Base-by-base conservation (phyloP, 495 filamentous ascomycete genomes). In the Penicillium diatomitis region DNA sequence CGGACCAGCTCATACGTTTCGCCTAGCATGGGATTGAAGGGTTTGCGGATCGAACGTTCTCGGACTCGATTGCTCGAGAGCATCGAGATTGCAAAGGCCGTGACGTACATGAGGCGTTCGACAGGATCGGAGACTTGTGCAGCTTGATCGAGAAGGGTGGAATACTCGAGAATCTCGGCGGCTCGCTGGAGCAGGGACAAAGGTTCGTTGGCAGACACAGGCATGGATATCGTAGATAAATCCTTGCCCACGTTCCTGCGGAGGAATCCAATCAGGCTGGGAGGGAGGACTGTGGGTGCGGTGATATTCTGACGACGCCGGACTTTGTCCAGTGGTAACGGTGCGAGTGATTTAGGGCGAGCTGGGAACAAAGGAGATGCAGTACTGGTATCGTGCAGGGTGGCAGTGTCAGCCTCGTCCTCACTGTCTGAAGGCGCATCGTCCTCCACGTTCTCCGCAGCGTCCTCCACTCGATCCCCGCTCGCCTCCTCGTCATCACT, bases 241-340 rank as follows among this genome's bases (percentile, higher is more conserved):
- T 98, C 92, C 69, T 97, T 97, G 55, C 92, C 92, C 8, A 96
- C 92, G 54, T 98, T 98, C 63, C 96, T 98, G 59, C 94, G 87
- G 7, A 97, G 73, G 63, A 96, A 95, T 1, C 87, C 85, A 49
- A 98, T 92, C 32, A 98, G 70, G 66, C 88, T 95, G 0, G 92
- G 92, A 0, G 94, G 91, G 35, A 79, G 61, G 30, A 88, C 80
- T 28, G 80, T 90, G 3, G 89, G 79, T 1, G 84, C 73, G 0
- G 79, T 71, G 9, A 98, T 79, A 2, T 81, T 84, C 11, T 68
- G 72, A 45, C 92, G 80, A n/a, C 92, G 79, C 37, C 73, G 64
- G 5, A 91, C 73, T 0, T 68, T 53, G 20, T 80, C 68, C 32
- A 91, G 70, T 5, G 92, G 92, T 10, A 98, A 75, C 4, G 94